Percentiles rank a stretch among this genome's conserved stretches.
Evolutionary conservation across 2,329 filamentous ascomycete genomes (phyloP).

Genomic region (Fusarium odoratissimum): DNA sequence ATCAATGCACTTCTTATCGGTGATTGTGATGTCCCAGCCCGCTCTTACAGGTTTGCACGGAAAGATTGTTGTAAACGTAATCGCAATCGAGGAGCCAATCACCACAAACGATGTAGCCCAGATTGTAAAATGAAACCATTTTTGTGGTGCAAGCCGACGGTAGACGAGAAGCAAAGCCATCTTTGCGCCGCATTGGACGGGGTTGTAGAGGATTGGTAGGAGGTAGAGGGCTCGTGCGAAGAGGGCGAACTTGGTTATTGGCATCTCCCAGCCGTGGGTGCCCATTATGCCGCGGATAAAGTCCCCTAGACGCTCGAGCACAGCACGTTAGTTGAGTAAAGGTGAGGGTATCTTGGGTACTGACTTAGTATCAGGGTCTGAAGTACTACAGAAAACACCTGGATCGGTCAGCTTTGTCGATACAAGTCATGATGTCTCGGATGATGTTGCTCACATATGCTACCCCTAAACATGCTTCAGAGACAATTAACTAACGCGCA

Average conservation of each 20-base stretch:
- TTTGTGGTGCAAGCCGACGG: conserved; percentile 7
- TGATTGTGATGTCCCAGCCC: conserved; percentile 14
- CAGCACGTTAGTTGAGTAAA: background rate
- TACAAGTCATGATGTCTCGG: background rate
- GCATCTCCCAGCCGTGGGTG: conserved; percentile 32
- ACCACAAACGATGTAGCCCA: conserved; percentile 10
- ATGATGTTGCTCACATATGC: conserved; percentile 7
- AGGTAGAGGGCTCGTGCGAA: conserved; percentile 9
- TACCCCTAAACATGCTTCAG: conserved; percentile 7
- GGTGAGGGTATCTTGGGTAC: background rate
- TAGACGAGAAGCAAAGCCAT: conserved; percentile 18
- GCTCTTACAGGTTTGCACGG: conserved; percentile 11
- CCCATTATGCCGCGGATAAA: conserved; percentile 24
- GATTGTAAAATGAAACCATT: conserved; percentile 11
- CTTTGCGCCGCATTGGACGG: conserved; percentile 17
- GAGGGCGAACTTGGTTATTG: conserved; percentile 10
- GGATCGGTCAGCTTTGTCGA: background rate
- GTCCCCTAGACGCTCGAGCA: background rate
- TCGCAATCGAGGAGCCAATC: conserved; percentile 20
- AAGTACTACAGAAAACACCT: conserved; percentile 22
- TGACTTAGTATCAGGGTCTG: conserved; percentile 24
- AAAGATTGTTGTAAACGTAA: conserved; percentile 22
- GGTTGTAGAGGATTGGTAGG: conserved; percentile 28
- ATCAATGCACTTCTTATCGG: conserved; percentile 11
- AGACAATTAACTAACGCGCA: background rate